A percentile compares a stretch with the other conserved stretches of the same genome.
phyloP scores from a whole-genome alignment of 208 protist species.

The Acanthamoeba castellanii region DNA sequence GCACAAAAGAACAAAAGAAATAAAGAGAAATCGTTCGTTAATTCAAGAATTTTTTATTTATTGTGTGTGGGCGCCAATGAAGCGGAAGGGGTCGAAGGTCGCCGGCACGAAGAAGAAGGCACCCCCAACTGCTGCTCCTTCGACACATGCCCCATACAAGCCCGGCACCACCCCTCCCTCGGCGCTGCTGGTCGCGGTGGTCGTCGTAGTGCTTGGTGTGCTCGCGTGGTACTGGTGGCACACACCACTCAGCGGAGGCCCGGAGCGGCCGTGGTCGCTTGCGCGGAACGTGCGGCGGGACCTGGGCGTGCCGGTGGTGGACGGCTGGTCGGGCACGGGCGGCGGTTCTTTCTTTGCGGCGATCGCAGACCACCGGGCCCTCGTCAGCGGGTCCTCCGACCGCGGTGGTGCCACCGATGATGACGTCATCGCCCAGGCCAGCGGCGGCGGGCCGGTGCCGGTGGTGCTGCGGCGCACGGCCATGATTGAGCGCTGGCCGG shows the following conservation, averaged over 20 bases:
- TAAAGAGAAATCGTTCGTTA: too few relatives aligned
- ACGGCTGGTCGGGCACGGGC: neutral
- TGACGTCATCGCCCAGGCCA: neutral
- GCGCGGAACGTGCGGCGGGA: neutral
- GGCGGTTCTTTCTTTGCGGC: neutral
- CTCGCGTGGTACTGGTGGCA: too few relatives aligned
- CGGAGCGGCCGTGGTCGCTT: neutral
- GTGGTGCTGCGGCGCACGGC: neutral
- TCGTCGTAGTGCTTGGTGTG: neutral
- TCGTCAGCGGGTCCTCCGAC: neutral
- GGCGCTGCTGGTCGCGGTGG: neutral
- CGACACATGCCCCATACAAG: too few relatives aligned
- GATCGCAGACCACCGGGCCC: neutral
- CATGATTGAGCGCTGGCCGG: neutral
- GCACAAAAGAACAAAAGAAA: too few relatives aligned
- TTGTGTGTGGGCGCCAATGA: too few relatives aligned
- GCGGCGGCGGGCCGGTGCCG: neutral
- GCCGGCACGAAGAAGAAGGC: too few relatives aligned
- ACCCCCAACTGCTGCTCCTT: too few relatives aligned
- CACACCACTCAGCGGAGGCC: neutral
- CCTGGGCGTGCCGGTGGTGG: neutral
- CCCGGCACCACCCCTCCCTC: too few relatives aligned
- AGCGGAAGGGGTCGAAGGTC: too few relatives aligned
- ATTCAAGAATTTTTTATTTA: too few relatives aligned
- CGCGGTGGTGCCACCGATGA: neutral